A percentile compares a stretch with the other conserved stretches of the same genome.
phyloP scores from a whole-genome alignment of 495 filamentous ascomycete genomes.

The Clohesyomyces aquaticus region DNA sequence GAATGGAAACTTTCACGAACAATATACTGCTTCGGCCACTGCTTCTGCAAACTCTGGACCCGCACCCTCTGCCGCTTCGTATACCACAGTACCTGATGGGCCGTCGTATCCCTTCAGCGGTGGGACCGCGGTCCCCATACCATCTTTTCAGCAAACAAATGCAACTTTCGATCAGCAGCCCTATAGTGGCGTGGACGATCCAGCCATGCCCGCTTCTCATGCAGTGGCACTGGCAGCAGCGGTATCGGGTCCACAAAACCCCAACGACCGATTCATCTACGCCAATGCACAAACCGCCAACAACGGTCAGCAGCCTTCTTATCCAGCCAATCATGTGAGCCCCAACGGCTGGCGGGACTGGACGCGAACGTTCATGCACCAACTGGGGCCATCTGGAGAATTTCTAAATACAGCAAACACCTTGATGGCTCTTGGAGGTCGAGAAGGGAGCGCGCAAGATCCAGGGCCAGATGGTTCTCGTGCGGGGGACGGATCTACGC shows the following conservation, averaged over 20 bases:
- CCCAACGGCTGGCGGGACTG: slow-evolving; percentile 33
- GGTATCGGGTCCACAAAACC: slow-evolving; percentile 19
- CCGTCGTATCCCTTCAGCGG: slow-evolving; percentile 23
- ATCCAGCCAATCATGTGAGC: slow-evolving; percentile 21
- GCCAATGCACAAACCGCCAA: slow-evolving; percentile 9
- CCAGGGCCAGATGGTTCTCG: slow-evolving; percentile 15
- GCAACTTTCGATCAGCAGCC: slow-evolving; percentile 18
- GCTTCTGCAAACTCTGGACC: slow-evolving; percentile 11
- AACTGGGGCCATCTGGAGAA: slow-evolving; percentile 22
- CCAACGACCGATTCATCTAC: slow-evolving; percentile 16
- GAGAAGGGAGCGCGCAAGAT: slow-evolving; percentile 27
- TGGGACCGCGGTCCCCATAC: slow-evolving; percentile 10
- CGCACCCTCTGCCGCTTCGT: slow-evolving; percentile 6
- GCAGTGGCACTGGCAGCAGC: slow-evolving; percentile 32
- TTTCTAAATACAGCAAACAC: slow-evolving; percentile 40
- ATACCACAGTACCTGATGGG: slow-evolving; percentile 1
- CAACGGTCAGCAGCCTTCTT: slow-evolving; percentile 19
- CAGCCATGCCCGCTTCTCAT: slow-evolving; percentile 31
- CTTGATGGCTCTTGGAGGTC: slow-evolving; percentile 39
- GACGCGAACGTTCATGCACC: slow-evolving; percentile 26
- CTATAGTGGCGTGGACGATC: slow-evolving; percentile 26
- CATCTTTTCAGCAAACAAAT: slow-evolving; percentile 12
- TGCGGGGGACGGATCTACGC: slow-evolving; percentile 12
- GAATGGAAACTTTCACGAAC: slow-evolving; percentile 20
- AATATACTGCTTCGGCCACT: slow-evolving; percentile 19